Evolutionary conservation across 345 rosid species (phyloP).

Genomic region (Barbarea vulgaris): DNA sequence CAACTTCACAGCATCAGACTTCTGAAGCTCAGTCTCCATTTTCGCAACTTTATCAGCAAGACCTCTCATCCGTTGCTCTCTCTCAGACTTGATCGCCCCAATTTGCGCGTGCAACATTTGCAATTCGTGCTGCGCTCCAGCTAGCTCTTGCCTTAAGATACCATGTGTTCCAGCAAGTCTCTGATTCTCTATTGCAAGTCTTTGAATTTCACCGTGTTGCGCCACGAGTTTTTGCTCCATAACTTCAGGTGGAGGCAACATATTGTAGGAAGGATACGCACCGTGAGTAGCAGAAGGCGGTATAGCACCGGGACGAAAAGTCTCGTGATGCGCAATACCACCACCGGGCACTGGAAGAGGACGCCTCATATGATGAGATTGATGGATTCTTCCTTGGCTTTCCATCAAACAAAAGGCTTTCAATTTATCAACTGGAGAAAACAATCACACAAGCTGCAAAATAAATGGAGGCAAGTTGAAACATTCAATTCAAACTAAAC

Average conservation of each 20-base stretch:
- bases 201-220: constrained; percentile 86
- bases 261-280: constrained; percentile 60
- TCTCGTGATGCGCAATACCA: constrained; percentile 52
- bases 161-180: constrained; percentile 84
- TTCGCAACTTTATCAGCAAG: constrained; percentile 68
- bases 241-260: constrained; percentile 80
- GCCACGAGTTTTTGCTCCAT: constrained; percentile 88
- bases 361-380: constrained; percentile 61
- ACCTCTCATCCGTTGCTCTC: constrained; percentile 76
- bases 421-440: constrained; percentile 23
- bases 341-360: constrained; percentile 68
- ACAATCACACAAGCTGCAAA: neutral
- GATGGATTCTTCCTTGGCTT: constrained; percentile 82
- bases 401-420: constrained; percentile 53
- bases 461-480: neutral
- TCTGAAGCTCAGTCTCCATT: constrained; percentile 78
- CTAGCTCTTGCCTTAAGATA: constrained; percentile 77
- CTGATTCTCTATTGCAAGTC: constrained; percentile 87
- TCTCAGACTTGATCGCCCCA: constrained; percentile 68
- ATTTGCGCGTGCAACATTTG: constrained; percentile 77
- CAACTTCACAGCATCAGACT: constrained; percentile 63
- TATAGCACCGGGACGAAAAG: constrained; percentile 53
- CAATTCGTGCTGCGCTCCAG: constrained; percentile 89
- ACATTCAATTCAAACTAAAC: neutral
- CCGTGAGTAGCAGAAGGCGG: constrained; percentile 56